These are phyloP conservation scores for Aureobasidium sp. DNA, from an alignment of 2,329 filamentous ascomycete species.

Conservation along the genomic window DNA sequence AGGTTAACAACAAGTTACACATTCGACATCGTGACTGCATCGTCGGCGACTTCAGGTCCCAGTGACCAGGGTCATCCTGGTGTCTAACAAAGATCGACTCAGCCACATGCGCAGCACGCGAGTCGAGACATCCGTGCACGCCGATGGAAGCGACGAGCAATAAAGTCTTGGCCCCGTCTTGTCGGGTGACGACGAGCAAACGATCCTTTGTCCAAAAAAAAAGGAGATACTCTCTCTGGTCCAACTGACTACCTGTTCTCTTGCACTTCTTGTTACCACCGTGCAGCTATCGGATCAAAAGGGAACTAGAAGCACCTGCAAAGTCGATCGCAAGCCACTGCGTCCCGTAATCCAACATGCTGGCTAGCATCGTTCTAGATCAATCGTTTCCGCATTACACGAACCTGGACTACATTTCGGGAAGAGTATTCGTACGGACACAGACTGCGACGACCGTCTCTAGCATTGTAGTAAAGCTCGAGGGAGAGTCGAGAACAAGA, in stretches of 20 bases:
- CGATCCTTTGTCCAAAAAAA: not conserved
- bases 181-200: slow-evolving; percentile 4
- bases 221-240: not conserved
- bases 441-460: slow-evolving; percentile 37
- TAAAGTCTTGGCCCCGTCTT: not conserved
- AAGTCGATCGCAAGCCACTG: not conserved
- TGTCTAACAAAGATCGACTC: not conserved
- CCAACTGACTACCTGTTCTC: not conserved
- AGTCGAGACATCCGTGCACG: not conserved
- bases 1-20: not conserved
- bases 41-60: not conserved
- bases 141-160: slow-evolving; percentile 2
- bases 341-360: slow-evolving; percentile 16
- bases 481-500: slow-evolving; percentile 60
- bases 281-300: not conserved
- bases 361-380: slow-evolving; percentile 26
- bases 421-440: slow-evolving; percentile 40
- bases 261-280: not conserved
- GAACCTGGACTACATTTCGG: slow-evolving; percentile 65
- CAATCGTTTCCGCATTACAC: slow-evolving; percentile 38
- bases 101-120: not conserved
- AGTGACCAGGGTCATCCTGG: not conserved
- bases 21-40: not conserved
- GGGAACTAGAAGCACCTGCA: not conserved
- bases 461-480: slow-evolving; percentile 67